These are phyloP conservation scores for Tarenaya hassleriana DNA, from an alignment of 345 rosid species.

Conservation along the genomic window DNA sequence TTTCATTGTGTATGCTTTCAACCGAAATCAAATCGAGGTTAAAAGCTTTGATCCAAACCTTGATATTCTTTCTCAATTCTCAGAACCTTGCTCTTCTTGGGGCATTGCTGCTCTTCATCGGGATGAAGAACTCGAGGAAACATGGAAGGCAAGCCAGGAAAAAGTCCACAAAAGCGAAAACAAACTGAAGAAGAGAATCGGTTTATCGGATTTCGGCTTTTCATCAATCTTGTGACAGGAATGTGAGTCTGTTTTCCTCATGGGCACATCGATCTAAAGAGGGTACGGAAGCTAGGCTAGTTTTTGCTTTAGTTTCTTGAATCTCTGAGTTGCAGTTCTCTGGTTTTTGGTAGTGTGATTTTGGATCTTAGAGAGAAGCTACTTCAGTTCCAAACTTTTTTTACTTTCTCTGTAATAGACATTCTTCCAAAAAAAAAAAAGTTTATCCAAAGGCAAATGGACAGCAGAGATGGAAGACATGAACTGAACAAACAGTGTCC, in stretches of 20 bases:
- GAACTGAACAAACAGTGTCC: too few relatives aligned
- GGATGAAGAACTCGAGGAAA: conserved; percentile 76
- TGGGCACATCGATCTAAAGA: conserved; percentile 17
- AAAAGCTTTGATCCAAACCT: background rate
- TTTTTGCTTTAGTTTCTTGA: conserved; percentile 6
- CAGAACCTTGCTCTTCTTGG: conserved; percentile 73
- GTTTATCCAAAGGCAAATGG: too few relatives aligned
- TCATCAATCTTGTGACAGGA: conserved; percentile 19
- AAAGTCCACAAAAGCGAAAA: conserved; percentile 54
- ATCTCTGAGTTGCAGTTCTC: conserved; percentile 2
- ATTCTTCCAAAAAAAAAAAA: too few relatives aligned
- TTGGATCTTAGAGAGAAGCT: conserved; percentile 14
- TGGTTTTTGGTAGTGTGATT: conserved; percentile 9
- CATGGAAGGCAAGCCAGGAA: conserved; percentile 50
- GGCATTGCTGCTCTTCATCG: conserved; percentile 61
- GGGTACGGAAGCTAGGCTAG: too few relatives aligned
- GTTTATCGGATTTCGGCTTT: conserved; percentile 9
- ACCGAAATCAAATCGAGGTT: background rate
- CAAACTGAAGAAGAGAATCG: conserved; percentile 24
- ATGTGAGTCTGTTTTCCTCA: too few relatives aligned
- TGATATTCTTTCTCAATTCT: conserved; percentile 5
- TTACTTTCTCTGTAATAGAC: background rate
- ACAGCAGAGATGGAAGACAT: too few relatives aligned
- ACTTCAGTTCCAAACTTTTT: background rate
- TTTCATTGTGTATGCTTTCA: background rate